Percentiles rank a stretch among this genome's conserved stretches.
Conservation (phyloP, 1,284 basidiomycete species). For the Irpex lacteus region DNA sequence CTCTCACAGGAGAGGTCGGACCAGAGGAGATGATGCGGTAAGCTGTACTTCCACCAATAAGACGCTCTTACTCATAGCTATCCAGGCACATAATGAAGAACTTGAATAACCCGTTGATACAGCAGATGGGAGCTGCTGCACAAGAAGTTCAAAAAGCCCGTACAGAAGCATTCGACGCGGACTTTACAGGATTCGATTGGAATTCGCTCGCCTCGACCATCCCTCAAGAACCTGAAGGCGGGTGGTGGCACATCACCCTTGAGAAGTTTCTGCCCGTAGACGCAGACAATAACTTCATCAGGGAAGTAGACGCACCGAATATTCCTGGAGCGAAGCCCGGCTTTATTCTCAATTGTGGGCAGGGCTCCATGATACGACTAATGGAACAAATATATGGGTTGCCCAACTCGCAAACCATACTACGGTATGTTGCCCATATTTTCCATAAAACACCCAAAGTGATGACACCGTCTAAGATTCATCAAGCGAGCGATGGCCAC, state of each 20-base stretch:
- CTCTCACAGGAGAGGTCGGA: not conserved
- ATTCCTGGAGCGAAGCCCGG: not conserved
- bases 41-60: not conserved
- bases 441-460: not conserved
- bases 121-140: not conserved
- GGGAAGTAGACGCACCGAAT: not conserved
- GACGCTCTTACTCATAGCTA: not conserved
- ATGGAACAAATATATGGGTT: not conserved
- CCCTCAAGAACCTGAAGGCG: not conserved
- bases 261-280: not conserved
- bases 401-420: not conserved
- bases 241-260: not conserved
- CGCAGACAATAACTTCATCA: not conserved
- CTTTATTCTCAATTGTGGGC: not conserved
- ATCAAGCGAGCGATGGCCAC: slow-evolving; percentile 2
- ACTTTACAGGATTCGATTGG: not conserved
- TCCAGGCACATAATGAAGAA: not conserved
- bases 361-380: not conserved
- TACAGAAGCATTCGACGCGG: not conserved
- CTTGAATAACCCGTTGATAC: not conserved
- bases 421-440: not conserved
- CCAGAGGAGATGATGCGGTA: not conserved
- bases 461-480: not conserved
- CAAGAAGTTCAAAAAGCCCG: not conserved
- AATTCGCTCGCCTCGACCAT: not conserved